Conservation (phyloP, 768 basidiomycete genomes). For the Tremella fuciformis region DNA sequence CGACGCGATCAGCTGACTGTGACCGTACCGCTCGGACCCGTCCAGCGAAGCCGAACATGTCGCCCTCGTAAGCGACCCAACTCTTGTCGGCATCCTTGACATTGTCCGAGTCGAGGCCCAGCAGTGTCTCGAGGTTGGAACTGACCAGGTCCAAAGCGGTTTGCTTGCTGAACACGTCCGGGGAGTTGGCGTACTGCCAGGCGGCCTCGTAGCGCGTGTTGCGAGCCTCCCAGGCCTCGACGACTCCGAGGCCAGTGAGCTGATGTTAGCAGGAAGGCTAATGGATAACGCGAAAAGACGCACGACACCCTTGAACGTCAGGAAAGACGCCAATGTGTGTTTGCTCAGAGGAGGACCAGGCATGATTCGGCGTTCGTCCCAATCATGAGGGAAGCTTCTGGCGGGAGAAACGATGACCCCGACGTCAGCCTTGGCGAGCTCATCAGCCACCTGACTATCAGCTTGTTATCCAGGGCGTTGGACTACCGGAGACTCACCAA, state of each 20-base stretch:
- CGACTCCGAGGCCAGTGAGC: conserved; percentile 55
- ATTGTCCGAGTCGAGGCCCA: conserved; percentile 51
- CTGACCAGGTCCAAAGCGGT: conserved; percentile 61
- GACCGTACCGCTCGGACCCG: conserved; percentile 58
- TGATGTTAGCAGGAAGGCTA: conserved; percentile 3
- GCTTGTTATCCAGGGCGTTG: background rate
- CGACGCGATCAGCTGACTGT: conserved; percentile 56
- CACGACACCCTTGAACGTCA: conserved; percentile 68
- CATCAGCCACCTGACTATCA: conserved; percentile 59
- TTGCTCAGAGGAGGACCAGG: conserved; percentile 72
- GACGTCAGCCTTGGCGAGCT: conserved; percentile 65
- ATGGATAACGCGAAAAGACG: conserved; percentile 55
- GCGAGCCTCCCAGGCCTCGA: conserved; percentile 68
- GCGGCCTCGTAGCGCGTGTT: conserved; percentile 75
- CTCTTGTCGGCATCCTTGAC: conserved; percentile 22
- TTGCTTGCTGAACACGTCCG: conserved; percentile 54
- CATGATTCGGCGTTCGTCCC: conserved; percentile 64
- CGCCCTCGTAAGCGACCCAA: conserved; percentile 54
- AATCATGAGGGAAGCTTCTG: conserved; percentile 67
- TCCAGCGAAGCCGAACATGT: conserved; percentile 62
- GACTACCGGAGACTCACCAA: conserved; percentile 32
- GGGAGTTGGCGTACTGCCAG: conserved; percentile 63
- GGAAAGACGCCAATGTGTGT: conserved; percentile 60
- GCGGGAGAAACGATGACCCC: conserved; percentile 69
- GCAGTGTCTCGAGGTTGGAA: conserved; percentile 60